A percentile compares a stretch with the other conserved stretches of the same genome.
Conservation (phyloP, 148 eudicot species). For the Cornus suecica region DNA sequence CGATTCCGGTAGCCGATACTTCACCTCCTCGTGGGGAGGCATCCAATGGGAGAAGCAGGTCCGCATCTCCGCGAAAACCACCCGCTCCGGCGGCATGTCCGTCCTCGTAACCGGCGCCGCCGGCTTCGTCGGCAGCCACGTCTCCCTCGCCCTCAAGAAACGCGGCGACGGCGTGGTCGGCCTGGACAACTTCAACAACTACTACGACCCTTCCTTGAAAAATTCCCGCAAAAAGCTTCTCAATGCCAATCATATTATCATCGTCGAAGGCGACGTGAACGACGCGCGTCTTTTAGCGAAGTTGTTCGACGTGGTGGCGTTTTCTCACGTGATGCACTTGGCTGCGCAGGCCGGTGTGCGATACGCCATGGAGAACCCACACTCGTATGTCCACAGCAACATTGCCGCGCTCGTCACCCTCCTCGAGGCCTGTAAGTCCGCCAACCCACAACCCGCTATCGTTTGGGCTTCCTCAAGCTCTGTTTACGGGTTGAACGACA, state of each 20-base stretch:
- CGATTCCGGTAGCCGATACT: constrained; percentile 48
- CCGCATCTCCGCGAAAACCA: constrained; percentile 55
- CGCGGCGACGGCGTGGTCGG: constrained; percentile 91
- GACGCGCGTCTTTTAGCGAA: constrained; percentile 42
- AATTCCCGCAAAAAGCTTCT: constrained; percentile 35
- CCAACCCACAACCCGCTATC: constrained; percentile 62
- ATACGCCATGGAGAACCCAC: constrained; percentile 73
- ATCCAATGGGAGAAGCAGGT: constrained; percentile 59
- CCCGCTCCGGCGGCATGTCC: constrained; percentile 47
- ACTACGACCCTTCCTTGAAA: constrained; percentile 67
- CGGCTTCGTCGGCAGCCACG: constrained; percentile 82
- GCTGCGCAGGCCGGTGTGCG: constrained; percentile 85
- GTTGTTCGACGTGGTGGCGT: constrained; percentile 47
- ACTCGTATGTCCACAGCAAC: constrained; percentile 63
- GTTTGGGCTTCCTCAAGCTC: constrained; percentile 88
- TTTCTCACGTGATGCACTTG: constrained; percentile 72
- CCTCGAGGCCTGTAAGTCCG: constrained; percentile 52
- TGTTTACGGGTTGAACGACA: constrained; percentile 76
- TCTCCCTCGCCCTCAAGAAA: constrained; percentile 50
- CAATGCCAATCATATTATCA: constrained; percentile 25
- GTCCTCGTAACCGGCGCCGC: constrained; percentile 78
- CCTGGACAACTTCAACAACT: constrained; percentile 66
- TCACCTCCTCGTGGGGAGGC: constrained; percentile 53
- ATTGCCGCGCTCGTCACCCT: constrained; percentile 65
- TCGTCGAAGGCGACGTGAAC: constrained; percentile 65